Conservation (phyloP, 176 grass and related monocot species). For the Carex littledalei region DNA sequence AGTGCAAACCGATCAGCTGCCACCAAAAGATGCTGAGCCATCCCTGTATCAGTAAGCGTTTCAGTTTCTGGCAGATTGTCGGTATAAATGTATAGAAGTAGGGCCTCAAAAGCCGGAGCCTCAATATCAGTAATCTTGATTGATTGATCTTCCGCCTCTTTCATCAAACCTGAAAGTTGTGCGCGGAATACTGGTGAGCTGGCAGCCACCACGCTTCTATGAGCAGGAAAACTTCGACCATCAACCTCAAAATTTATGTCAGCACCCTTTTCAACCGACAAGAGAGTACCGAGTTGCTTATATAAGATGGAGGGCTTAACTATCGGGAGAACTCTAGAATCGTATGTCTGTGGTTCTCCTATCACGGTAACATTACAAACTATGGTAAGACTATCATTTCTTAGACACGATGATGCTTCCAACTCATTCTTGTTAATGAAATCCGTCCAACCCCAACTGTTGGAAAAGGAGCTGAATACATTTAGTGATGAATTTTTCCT, state of each 20-base stretch:
- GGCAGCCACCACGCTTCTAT: neutral
- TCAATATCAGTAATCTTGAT: neutral
- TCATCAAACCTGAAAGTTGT: neutral
- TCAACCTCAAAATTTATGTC: neutral
- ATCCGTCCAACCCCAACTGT: neutral
- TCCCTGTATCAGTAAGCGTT: neutral
- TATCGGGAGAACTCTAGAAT: neutral
- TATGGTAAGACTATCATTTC: neutral
- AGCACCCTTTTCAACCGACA: neutral
- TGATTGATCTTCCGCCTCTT: neutral
- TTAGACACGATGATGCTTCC: neutral
- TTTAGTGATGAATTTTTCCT: neutral
- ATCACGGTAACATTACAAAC: neutral
- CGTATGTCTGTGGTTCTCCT: neutral
- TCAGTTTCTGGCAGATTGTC: neutral
- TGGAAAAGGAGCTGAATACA: neutral
- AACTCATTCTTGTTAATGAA: neutral
- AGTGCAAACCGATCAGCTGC: neutral
- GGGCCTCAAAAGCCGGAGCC: neutral
- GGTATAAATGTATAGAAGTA: neutral
- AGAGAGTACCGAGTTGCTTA: neutral
- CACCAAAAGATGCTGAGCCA: neutral
- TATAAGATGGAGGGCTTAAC: neutral
- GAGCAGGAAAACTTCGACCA: neutral
- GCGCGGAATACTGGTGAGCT: neutral